These are phyloP conservation scores for Pythium aphanidermatum DNA, from an alignment of 352 stramenopile species.

Conservation along the genomic window DNA sequence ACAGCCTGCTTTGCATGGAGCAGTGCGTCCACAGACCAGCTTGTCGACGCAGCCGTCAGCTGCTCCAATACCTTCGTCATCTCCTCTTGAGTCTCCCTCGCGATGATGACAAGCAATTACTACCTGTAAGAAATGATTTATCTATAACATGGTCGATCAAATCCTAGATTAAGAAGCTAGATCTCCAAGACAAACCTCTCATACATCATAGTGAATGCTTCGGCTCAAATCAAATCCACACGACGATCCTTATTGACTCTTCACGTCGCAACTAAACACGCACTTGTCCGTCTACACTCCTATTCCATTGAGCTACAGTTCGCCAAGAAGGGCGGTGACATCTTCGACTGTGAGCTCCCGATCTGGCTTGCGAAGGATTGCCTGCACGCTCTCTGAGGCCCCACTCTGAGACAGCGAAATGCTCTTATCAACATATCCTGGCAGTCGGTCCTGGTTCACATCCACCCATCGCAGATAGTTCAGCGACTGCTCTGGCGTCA, in stretches of 20 bases:
- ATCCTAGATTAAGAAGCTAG: too few relatives aligned
- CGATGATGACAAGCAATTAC: not conserved
- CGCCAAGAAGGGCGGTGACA: constrained; percentile 65
- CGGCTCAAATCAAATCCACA: too few relatives aligned
- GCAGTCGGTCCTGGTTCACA: constrained; percentile 65
- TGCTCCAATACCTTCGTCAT: constrained; percentile 21
- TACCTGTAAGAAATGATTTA: not conserved
- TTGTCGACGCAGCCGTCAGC: constrained; percentile 25
- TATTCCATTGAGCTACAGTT: constrained; percentile 30
- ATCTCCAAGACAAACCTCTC: too few relatives aligned
- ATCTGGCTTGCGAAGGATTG: constrained; percentile 79
- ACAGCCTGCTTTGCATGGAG: constrained; percentile 21
- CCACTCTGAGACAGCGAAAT: constrained; percentile 41
- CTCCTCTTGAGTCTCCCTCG: not conserved
- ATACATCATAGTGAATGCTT: too few relatives aligned
- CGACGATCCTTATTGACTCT: too few relatives aligned
- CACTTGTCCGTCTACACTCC: too few relatives aligned
- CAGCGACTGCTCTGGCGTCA: constrained; percentile 80
- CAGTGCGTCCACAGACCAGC: constrained; percentile 28
- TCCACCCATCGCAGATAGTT: constrained; percentile 82
- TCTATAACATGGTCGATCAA: not conserved
- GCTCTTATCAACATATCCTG: constrained; percentile 60
- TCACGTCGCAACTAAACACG: too few relatives aligned
- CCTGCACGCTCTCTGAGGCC: constrained; percentile 56
- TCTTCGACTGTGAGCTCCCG: constrained; percentile 85